These are phyloP conservation scores for Annulohypoxylon maeteangense DNA, from an alignment of 495 filamentous ascomycete species.

Conservation along the genomic window DNA sequence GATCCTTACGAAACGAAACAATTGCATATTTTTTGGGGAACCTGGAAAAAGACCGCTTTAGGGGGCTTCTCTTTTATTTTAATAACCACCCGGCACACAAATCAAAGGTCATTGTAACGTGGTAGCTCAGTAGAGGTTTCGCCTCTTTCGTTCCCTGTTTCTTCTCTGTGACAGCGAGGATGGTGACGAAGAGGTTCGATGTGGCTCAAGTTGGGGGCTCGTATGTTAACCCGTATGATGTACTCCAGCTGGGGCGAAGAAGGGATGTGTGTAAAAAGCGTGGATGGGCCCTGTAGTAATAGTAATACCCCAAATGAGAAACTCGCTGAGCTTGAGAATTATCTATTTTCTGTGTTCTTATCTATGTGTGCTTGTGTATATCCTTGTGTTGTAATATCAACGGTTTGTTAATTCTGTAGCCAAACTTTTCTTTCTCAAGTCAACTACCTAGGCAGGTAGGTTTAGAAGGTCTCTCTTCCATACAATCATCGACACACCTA, in stretches of 20 bases:
- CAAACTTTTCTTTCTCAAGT: too few species aligned
- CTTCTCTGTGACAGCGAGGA: background rate
- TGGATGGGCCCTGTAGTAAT: slow-evolving; percentile 46
- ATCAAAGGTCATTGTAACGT: slow-evolving; percentile 17
- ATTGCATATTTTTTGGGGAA: slow-evolving; percentile 41
- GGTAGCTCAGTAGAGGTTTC: slow-evolving; percentile 23
- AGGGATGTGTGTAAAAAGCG: slow-evolving; percentile 32
- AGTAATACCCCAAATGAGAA: slow-evolving; percentile 47
- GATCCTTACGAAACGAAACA: slow-evolving; percentile 53
- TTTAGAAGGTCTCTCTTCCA: too few species aligned
- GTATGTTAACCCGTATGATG: background rate
- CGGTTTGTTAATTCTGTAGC: background rate
- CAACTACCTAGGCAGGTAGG: too few species aligned
- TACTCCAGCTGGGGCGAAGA: background rate
- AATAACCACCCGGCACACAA: slow-evolving; percentile 15
- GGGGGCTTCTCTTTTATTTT: slow-evolving; percentile 30
- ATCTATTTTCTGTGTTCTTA: background rate
- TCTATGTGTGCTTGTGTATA: background rate
- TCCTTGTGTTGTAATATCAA: too few species aligned
- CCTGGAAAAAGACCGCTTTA: slow-evolving; percentile 23
- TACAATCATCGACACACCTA: too few species aligned
- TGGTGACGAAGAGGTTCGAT: background rate
- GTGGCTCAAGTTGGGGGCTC: background rate
- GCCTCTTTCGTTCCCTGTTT: background rate
- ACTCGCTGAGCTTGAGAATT: slow-evolving; percentile 39